Percentiles rank a stretch among this genome's conserved stretches.
phyloP scores from a whole-genome alignment of 768 basidiomycete species.

The Cystofilobasidium capitatum region DNA sequence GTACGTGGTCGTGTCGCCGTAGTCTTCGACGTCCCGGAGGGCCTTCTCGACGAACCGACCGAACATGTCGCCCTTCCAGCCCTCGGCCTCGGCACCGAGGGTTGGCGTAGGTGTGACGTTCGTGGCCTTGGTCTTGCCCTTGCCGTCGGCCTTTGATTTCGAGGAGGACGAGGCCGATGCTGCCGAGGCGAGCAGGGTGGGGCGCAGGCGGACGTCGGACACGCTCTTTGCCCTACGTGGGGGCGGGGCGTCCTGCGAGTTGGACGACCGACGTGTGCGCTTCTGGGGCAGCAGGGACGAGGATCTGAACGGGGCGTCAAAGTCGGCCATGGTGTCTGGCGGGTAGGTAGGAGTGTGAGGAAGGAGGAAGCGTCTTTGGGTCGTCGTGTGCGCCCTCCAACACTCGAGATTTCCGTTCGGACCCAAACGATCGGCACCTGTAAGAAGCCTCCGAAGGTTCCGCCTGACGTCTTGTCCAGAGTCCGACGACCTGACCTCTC shows the following conservation, averaged over 20 bases:
- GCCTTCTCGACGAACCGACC: conserved; percentile 40
- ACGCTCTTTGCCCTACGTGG: background rate
- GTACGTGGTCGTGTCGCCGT: conserved; percentile 69
- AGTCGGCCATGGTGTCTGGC: too few relatives aligned
- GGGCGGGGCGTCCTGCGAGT: background rate
- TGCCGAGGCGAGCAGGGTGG: background rate
- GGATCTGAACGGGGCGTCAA: background rate
- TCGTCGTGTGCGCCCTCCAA: too few relatives aligned
- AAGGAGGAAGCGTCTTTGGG: too few relatives aligned
- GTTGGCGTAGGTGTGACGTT: background rate
- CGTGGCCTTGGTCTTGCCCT: conserved; percentile 19
- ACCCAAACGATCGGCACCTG: too few relatives aligned
- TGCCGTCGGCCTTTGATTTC: background rate
- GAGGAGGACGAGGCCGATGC: background rate
- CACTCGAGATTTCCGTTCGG: too few relatives aligned
- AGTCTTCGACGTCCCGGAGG: conserved; percentile 32
- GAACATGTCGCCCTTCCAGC: conserved; percentile 38
- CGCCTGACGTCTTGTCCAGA: too few relatives aligned
- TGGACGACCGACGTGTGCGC: background rate
- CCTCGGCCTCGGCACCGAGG: conserved; percentile 5
- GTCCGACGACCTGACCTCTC: too few relatives aligned
- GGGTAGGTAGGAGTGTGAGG: too few relatives aligned
- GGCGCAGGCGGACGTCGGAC: background rate
- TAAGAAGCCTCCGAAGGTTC: too few relatives aligned
- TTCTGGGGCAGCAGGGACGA: background rate